Evolutionary conservation across 2,329 filamentous ascomycete species (phyloP).

Genomic region (Myriosclerotinia scirpicola): DNA sequence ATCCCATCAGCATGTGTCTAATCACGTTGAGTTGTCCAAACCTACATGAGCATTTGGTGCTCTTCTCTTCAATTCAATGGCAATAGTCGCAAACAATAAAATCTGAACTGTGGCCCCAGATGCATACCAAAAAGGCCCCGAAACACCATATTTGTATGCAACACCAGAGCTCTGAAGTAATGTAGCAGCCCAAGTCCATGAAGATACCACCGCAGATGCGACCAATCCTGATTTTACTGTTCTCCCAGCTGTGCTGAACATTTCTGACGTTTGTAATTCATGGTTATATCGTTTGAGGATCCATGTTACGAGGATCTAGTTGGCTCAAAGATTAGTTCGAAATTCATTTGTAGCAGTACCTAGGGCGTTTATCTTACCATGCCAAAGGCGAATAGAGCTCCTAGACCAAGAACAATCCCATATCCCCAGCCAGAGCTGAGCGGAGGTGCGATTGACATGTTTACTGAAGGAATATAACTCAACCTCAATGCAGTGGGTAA

Average conservation of each 20-base stretch:
- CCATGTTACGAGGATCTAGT: constrained; percentile 41
- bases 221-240: constrained; percentile 88
- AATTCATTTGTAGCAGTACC: not conserved
- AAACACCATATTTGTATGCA: constrained; percentile 74
- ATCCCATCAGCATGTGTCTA: constrained; percentile 14
- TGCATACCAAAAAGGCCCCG: constrained; percentile 66
- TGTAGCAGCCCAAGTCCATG: constrained; percentile 91
- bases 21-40: constrained; percentile 11
- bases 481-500: constrained; percentile 1
- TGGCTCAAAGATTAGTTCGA: not conserved
- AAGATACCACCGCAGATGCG: constrained; percentile 84
- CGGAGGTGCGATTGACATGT: constrained; percentile 39
- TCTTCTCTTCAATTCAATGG: constrained; percentile 83
- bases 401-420: constrained; percentile 60
- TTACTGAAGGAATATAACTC: constrained; percentile 15
- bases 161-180: constrained; percentile 78
- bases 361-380: constrained; percentile 50
- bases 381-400: constrained; percentile 61
- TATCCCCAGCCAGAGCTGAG: constrained; percentile 54
- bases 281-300: constrained; percentile 56
- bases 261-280: constrained; percentile 87
- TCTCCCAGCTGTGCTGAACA: constrained; percentile 85
- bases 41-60: constrained; percentile 76
- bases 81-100: constrained; percentile 83
- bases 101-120: constrained; percentile 82